These are phyloP conservation scores for Penicillium palitans DNA, from an alignment of 2,329 filamentous ascomycete species.

Conservation along the genomic window DNA sequence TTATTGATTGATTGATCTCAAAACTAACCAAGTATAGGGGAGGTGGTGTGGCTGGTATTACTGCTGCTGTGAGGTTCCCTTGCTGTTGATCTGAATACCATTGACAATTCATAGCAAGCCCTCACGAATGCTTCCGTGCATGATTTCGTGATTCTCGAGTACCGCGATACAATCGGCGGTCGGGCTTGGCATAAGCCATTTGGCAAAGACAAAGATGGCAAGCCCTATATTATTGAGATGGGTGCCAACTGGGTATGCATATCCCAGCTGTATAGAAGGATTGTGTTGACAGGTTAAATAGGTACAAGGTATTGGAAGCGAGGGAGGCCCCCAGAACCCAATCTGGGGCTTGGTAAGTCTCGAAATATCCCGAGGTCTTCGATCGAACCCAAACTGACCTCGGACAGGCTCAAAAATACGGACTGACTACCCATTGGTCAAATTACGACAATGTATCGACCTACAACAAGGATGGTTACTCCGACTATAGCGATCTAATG, in stretches of 20 bases:
- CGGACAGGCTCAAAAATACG: constrained; percentile 55
- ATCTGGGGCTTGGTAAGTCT: constrained; percentile 20
- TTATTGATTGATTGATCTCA: neutral
- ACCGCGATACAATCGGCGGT: constrained; percentile 21
- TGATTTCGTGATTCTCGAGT: constrained; percentile 24
- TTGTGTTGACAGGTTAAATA: neutral
- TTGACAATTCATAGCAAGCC: constrained; percentile 18
- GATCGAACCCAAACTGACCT: neutral
- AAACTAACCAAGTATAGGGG: constrained; percentile 15
- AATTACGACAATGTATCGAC: constrained; percentile 61
- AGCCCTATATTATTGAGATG: constrained; percentile 22
- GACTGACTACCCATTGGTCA: constrained; percentile 57
- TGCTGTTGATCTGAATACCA: neutral
- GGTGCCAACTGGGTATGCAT: constrained; percentile 21
- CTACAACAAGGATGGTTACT: constrained; percentile 59
- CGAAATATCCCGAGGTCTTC: neutral
- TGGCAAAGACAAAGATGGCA: constrained; percentile 19
- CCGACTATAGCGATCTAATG: constrained; percentile 54
- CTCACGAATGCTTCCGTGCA: constrained; percentile 24
- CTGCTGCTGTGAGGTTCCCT: constrained; percentile 18
- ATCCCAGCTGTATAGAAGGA: neutral
- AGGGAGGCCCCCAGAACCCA: constrained; percentile 18
- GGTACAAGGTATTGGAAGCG: constrained; percentile 23
- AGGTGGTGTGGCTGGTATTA: constrained; percentile 24
- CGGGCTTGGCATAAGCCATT: constrained; percentile 20